Conservation (phyloP, 495 filamentous ascomycete species). For the Usnea hakonensis region DNA sequence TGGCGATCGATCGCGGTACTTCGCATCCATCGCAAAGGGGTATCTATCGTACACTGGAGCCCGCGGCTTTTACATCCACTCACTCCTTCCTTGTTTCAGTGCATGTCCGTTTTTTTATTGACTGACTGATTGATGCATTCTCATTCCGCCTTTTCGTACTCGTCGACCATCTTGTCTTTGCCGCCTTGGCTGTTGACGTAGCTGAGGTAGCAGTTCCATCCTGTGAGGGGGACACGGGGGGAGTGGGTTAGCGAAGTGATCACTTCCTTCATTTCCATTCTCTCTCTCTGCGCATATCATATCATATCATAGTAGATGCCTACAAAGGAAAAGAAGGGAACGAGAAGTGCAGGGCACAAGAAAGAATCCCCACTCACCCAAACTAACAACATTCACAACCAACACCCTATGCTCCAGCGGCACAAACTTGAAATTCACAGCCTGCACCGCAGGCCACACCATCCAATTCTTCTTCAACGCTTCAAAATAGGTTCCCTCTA, state of each 20-base stretch:
- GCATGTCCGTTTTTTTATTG: no score
- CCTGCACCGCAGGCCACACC: conserved; percentile 88
- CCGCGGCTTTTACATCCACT: no score
- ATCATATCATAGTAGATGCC: no score
- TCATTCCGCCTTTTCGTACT: not conserved
- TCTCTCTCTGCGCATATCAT: not conserved
- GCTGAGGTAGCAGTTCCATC: conserved; percentile 96
- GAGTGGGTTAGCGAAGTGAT: no score
- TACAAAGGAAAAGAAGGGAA: no score
- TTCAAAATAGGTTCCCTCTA: conserved; percentile 54
- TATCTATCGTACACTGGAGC: no score
- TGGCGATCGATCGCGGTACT: no score
- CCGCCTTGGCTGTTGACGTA: conserved; percentile 58
- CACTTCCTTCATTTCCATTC: not conserved
- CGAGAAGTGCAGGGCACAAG: no score
- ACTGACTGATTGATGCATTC: no score
- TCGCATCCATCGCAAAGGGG: no score
- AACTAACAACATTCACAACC: conserved; percentile 76
- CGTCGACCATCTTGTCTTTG: not conserved
- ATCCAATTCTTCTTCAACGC: conserved; percentile 79
- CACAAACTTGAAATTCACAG: conserved; percentile 83
- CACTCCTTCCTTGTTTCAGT: no score
- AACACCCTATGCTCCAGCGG: conserved; percentile 79
- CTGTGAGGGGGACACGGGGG: conserved; percentile 39
- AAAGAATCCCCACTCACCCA: conserved; percentile 56